Evolutionary conservation across 345 rosid genomes (phyloP).

Genomic region (Laguncularia racemosa): DNA sequence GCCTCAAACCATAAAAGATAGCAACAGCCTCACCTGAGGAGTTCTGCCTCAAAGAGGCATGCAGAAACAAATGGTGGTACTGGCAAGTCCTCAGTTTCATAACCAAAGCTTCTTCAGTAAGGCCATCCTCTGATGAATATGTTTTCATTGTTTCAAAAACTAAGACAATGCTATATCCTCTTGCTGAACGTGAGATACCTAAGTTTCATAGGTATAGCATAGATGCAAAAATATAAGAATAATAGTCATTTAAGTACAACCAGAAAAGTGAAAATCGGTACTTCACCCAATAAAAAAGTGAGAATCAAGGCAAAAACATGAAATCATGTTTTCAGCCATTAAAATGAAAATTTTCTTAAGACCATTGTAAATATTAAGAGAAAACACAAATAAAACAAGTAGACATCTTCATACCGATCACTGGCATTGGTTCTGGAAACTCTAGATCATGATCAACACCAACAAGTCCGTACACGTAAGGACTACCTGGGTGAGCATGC

Average conservation of each 20-base stretch:
- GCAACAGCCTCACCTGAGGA: constrained; percentile 58
- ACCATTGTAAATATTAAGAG: too few relatives aligned
- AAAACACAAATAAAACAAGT: neutral
- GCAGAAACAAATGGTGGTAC: constrained; percentile 87
- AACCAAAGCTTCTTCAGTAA: constrained; percentile 93
- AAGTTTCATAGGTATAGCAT: constrained; percentile 11
- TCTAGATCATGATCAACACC: constrained; percentile 97
- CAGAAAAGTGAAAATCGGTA: neutral
- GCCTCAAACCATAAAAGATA: neutral
- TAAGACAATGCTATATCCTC: constrained; percentile 73
- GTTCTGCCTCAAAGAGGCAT: constrained; percentile 60
- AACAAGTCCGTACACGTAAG: constrained; percentile 95
- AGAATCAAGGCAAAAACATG: too few relatives aligned
- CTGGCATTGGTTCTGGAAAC: constrained; percentile 98
- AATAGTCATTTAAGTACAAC: neutral
- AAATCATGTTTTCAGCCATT: too few relatives aligned
- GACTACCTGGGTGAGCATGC: constrained; percentile 99
- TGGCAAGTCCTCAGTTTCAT: constrained; percentile 80
- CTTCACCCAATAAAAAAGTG: neutral
- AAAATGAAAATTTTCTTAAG: too few relatives aligned
- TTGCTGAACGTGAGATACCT: constrained; percentile 91
- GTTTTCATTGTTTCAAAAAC: constrained; percentile 93
- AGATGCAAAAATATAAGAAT: neutral
- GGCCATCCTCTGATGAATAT: constrained; percentile 77
- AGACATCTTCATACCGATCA: constrained; percentile 51